These are phyloP conservation scores for Pythium sp. DNA, from an alignment of 352 stramenopile genomes.

Conservation along the genomic window DNA sequence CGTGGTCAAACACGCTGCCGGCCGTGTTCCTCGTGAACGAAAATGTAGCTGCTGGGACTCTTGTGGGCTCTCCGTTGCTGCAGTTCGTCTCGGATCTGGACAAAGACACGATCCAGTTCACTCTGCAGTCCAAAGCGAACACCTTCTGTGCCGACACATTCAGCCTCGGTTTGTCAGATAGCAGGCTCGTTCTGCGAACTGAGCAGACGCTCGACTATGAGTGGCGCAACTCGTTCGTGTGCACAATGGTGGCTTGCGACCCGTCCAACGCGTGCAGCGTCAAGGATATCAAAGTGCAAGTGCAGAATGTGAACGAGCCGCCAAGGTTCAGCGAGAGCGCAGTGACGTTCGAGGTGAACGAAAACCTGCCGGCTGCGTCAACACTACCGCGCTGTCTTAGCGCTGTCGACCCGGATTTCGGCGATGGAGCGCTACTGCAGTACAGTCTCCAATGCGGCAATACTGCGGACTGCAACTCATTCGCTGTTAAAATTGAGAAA, in stretches of 20 bases:
- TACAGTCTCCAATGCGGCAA: constrained; percentile 40
- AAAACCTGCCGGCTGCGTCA: constrained; percentile 25
- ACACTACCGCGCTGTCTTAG: constrained; percentile 34
- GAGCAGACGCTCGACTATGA: constrained; percentile 41
- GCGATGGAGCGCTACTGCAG: constrained; percentile 30
- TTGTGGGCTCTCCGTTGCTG: constrained; percentile 22
- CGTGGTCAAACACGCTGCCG: constrained; percentile 32
- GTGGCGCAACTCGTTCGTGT: constrained; percentile 30
- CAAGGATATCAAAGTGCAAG: constrained; percentile 35
- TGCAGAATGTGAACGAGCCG: constrained; percentile 55
- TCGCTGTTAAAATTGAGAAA: constrained; percentile 33
- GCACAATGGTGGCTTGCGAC: constrained; percentile 54
- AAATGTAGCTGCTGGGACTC: constrained; percentile 28
- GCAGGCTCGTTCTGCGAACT: constrained; percentile 29
- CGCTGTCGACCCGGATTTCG: constrained; percentile 42
- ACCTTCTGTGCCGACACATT: constrained; percentile 49
- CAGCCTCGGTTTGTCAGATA: constrained; percentile 24
- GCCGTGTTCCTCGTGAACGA: constrained; percentile 37
- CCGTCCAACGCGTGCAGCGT: constrained; percentile 42
- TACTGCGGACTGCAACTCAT: constrained; percentile 31
- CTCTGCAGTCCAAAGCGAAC: constrained; percentile 52
- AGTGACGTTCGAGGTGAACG: constrained; percentile 34
- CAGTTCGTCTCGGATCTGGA: constrained; percentile 39
- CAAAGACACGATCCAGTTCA: constrained; percentile 39
- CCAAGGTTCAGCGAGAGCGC: constrained; percentile 32